Evolutionary conservation across 768 basidiomycete species (phyloP), one percentile per base, ranked within the genome.

Genomic region (Infundibulicybe gibba): DNA sequence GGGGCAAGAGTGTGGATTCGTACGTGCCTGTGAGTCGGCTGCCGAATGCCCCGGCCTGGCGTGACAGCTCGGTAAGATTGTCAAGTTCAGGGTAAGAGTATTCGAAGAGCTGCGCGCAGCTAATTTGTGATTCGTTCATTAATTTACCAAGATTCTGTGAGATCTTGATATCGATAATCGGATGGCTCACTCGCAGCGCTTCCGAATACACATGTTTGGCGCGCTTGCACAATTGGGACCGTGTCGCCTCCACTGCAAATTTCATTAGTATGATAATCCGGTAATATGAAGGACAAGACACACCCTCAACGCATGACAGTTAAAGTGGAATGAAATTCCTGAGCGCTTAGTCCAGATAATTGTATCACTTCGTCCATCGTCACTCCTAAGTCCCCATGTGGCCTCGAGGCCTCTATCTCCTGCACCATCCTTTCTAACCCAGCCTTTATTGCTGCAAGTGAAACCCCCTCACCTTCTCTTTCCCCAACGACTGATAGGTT

Each of bases 21-120:
- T 19, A 61, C 69, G 42, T 45, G 84, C 90, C 90, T 15, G 93
- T 94, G n/a, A 93, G 70, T 19, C 92, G 77, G 53, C 83, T 84
- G 5, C 92, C 93, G 53, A 82, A 77, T 3, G 90, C 89, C 13
- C 92, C 92, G 1, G 84, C 80, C 14, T 77, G 68, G 42, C 75
- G 68, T 6, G 88, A 85, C 16, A 94, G 64, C 34, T 54, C 59
- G 3, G 80, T 80, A 8, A 94, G 74, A 56, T 80, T 66, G 59
- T 95, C 80, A 14, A 94, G 66, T 66, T 94, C 89, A 1, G 80
- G 75, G 58, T 86, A 87, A 8, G 87, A 88, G 65, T 88, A 92
- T 50, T 94, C 83, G 58, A 76, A 94, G 8, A 86, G 61, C 37
- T 73, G 61, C 25, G 77, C 56, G 62, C 91, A 93, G 57, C 82